phyloP scores from a whole-genome alignment of 2,329 filamentous ascomycete genomes.

The Biscogniauxia sp. region DNA sequence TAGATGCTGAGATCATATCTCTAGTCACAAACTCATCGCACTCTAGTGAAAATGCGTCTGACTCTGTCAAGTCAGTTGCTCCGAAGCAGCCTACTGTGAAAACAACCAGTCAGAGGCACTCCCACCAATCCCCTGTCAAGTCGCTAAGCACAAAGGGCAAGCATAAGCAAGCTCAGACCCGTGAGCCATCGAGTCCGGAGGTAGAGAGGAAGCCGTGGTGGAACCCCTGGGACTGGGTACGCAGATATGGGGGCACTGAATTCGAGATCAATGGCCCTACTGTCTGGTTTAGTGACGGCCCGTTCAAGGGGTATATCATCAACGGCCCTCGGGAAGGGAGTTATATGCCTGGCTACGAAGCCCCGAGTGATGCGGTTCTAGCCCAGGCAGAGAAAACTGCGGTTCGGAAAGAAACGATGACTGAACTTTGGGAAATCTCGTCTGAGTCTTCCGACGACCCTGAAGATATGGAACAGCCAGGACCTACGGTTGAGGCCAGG shows the following conservation, averaged over 20 bases:
- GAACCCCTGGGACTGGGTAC: slow-evolving; percentile 14
- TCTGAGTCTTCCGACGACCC: neutral
- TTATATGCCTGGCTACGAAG: slow-evolving; percentile 16
- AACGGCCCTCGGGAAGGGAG: slow-evolving; percentile 15
- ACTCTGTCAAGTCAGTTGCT: neutral
- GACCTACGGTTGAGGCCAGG: neutral
- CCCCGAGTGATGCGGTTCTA: slow-evolving; percentile 17
- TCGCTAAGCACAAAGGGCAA: neutral
- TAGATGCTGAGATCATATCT: slow-evolving; percentile 6
- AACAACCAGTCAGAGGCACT: neutral
- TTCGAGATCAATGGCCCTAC: slow-evolving; percentile 5
- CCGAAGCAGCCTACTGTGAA: neutral
- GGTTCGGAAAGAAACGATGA: neutral
- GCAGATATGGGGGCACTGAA: slow-evolving; percentile 9
- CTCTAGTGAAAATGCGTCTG: neutral
- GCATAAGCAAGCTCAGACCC: neutral
- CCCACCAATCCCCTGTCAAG: neutral
- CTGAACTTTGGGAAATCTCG: neutral
- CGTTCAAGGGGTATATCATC: slow-evolving; percentile 24
- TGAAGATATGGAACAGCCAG: neutral
- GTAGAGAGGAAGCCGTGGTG: slow-evolving; percentile 7
- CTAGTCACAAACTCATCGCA: slow-evolving; percentile 1
- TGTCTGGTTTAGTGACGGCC: slow-evolving; percentile 19
- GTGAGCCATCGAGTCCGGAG: neutral
- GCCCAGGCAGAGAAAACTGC: slow-evolving; percentile 15